Base-by-base conservation (phyloP, 2,329 filamentous ascomycete species). In the Fusarium ramigenum region DNA sequence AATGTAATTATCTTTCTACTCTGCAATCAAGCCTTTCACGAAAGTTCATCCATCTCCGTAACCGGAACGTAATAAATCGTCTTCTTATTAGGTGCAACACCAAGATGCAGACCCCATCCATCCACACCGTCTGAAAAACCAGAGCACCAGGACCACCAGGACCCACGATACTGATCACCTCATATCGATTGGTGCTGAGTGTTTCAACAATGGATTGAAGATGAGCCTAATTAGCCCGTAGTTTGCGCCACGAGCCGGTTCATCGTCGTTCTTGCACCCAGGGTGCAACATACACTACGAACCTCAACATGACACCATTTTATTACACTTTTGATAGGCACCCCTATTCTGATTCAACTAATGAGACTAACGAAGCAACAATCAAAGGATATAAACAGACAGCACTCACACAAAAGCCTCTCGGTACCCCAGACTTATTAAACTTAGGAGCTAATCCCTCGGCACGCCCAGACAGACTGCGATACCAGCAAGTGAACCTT, bases 121-220 rank as follows among this genome's bases (percentile, higher is more conserved):
- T 64, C 59, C 64, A 63, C 72, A 63, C 60, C 63, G 46, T 62
- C 34, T 49, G 34, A 30, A 39, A 40, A 28, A 47, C n/a, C 57
- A 75, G 66, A 40, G n/a, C 53, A 44, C 18, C 4, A 52, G 34
- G 74, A 72, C 70, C 53, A 44, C 18, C 4, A 52, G 34, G 74
- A 72, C 70, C 74, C 74, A 76, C 72, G 67, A 46, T 28, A 47
- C 32, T 42, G 62, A 76, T 77, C 75, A 77, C 75, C 70, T 72
- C 75, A 77, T 76, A 70, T 77, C 61, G 72, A 76, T 77, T 77
- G 75, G 75, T 58, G 59, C 62, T 46, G 21, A 69, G 34, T 25
- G 43, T 36, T 46, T 43, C 62, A 59, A 39, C 21, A 34, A 42
- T 40, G 21, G 15, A 14, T 52, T 54, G 42, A 37, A 54, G 42